A percentile compares a stretch with the other conserved stretches of the same genome.
These are phyloP conservation scores for Acanthamoeba culbertsoni DNA, from an alignment of 208 protist species.

Conservation along the genomic window DNA sequence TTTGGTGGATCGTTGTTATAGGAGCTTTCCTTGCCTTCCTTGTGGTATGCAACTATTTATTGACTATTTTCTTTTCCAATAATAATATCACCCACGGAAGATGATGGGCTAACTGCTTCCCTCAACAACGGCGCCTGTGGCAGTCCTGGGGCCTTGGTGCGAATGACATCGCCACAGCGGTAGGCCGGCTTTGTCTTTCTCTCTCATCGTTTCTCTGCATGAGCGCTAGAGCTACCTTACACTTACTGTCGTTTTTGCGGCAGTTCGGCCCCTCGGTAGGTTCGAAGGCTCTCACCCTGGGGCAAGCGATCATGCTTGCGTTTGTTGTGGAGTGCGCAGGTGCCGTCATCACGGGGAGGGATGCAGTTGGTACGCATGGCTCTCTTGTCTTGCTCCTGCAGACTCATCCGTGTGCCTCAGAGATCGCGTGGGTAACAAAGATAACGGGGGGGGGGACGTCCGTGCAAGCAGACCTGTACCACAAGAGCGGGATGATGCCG, in stretches of 20 bases:
- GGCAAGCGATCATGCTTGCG: not conserved
- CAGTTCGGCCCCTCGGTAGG: not conserved
- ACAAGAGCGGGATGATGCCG: not conserved
- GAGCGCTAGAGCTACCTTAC: no score
- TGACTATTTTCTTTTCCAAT: not conserved
- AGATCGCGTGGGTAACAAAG: no score
- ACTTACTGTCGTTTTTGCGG: not conserved
- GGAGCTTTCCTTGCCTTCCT: slow-evolving; percentile 6
- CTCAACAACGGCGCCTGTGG: not conserved
- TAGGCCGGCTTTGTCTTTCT: not conserved
- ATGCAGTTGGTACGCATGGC: not conserved
- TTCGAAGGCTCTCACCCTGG: not conserved
- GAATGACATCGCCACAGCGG: not conserved
- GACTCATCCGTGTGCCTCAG: no score
- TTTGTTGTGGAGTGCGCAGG: slow-evolving; percentile 4
- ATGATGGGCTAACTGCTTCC: not conserved
- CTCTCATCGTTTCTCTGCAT: not conserved
- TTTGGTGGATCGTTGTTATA: not conserved
- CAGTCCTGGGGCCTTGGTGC: not conserved
- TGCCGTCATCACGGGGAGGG: not conserved
- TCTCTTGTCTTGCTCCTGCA: not conserved
- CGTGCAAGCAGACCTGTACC: slow-evolving; percentile 1
- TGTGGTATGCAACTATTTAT: not conserved
- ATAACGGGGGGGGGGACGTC: not conserved
- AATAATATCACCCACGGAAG: not conserved